Percentiles rank a stretch among this genome's conserved stretches.
Conservation (phyloP, 1,284 basidiomycete genomes). For the Rhodotorula sp. region DNA sequence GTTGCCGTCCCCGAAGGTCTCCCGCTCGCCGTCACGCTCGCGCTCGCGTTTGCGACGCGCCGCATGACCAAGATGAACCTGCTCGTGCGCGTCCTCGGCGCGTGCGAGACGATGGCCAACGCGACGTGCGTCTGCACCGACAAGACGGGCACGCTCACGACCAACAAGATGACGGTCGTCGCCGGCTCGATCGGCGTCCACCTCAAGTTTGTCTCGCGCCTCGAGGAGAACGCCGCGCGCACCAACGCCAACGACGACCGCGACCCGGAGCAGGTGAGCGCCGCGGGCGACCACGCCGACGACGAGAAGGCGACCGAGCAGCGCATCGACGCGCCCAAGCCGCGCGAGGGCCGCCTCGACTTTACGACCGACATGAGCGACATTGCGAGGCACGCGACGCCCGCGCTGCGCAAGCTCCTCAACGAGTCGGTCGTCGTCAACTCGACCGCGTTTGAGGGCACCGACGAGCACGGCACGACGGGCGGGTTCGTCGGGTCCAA, state of each 20-base stretch:
- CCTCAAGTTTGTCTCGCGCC: slow-evolving; percentile 82
- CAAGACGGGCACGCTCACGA: slow-evolving; percentile 65
- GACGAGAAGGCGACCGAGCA: slow-evolving; percentile 16
- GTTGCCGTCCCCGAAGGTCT: slow-evolving; percentile 90
- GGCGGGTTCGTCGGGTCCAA: slow-evolving; percentile 85
- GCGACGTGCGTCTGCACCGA: slow-evolving; percentile 68
- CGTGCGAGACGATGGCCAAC: slow-evolving; percentile 98
- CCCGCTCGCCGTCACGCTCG: slow-evolving; percentile 92
- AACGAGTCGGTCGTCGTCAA: slow-evolving; percentile 89
- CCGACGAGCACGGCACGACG: slow-evolving; percentile 65
- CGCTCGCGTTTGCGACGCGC: slow-evolving; percentile 93
- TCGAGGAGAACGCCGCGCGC: slow-evolving; percentile 72
- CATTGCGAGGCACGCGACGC: slow-evolving; percentile 66
- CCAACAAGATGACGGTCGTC: slow-evolving; percentile 93
- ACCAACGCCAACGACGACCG: slow-evolving; percentile 69
- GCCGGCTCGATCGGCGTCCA: slow-evolving; percentile 91
- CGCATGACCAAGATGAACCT: slow-evolving; percentile 94
- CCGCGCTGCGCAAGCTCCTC: slow-evolving; percentile 67
- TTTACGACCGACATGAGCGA: slow-evolving; percentile 80
- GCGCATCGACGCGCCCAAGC: not conserved
- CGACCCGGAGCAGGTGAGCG: slow-evolving; percentile 48
- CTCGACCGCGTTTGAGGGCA: slow-evolving; percentile 92
- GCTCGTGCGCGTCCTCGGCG: slow-evolving; percentile 89
- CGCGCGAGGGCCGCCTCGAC: slow-evolving; percentile 56
- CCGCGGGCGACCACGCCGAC: slow-evolving; percentile 28